Evolutionary conservation across 768 basidiomycete genomes (phyloP).

Genomic region (Lentinula boryana): DNA sequence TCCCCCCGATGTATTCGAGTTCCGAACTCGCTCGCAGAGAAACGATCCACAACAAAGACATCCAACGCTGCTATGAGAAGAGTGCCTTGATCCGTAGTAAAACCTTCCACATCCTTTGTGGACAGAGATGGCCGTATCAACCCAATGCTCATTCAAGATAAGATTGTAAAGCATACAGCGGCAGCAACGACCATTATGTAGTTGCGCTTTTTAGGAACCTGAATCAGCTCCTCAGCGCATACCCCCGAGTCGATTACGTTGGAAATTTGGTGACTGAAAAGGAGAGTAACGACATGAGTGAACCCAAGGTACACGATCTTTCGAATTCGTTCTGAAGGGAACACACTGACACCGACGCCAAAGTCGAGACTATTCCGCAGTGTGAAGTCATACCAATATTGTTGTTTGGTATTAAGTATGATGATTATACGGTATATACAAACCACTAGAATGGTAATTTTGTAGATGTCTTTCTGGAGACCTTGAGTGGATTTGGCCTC

Average conservation of each 20-base stretch:
- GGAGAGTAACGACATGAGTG: background rate
- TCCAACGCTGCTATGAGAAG: background rate
- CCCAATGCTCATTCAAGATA: background rate
- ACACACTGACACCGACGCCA: no score
- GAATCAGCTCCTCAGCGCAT: background rate
- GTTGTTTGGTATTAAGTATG: background rate
- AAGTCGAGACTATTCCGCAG: no score
- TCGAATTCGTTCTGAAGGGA: background rate
- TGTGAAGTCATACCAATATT: background rate
- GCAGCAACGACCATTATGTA: background rate
- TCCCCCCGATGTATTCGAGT: background rate
- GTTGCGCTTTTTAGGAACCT: background rate
- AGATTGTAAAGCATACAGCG: background rate
- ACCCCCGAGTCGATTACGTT: background rate
- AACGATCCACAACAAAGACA: background rate
- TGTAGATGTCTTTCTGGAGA: constrained; percentile 40
- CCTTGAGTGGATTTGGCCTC: constrained; percentile 54
- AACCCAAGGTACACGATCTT: background rate
- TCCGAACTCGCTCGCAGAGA: constrained; percentile 2
- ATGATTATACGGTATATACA: background rate
- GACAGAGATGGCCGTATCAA: constrained; percentile 1
- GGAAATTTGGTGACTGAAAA: background rate
- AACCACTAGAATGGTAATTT: constrained; percentile 54
- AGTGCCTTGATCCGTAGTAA: background rate
- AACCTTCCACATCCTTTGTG: background rate